phyloP scores from a whole-genome alignment of 352 stramenopile species.

The Albugo laibachii region DNA sequence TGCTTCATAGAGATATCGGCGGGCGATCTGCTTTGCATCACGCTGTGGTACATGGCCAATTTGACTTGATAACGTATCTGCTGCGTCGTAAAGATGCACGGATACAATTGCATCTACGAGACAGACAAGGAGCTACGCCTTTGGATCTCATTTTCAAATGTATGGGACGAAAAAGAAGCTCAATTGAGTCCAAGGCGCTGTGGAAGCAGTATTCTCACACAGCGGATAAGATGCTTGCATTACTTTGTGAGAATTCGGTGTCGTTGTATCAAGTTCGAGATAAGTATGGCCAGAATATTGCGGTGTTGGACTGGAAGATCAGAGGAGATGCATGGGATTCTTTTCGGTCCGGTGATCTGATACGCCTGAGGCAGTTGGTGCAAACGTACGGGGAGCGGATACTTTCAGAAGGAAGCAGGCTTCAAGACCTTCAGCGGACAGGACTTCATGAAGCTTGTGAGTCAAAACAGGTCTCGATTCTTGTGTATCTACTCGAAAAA shows the following conservation, averaged over 20 bases:
- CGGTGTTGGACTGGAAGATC: slow-evolving; percentile 14
- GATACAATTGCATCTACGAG: slow-evolving; percentile 17
- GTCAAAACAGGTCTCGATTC: slow-evolving; percentile 7
- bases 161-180: not conserved
- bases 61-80: slow-evolving; percentile 13
- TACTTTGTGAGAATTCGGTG: not conserved
- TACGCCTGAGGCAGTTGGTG: slow-evolving; percentile 17
- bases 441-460: slow-evolving; percentile 42
- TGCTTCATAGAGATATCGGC: not conserved
- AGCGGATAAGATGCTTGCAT: not conserved
- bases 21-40: slow-evolving; percentile 28
- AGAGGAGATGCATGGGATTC: slow-evolving; percentile 32
- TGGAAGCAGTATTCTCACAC: not conserved
- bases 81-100: slow-evolving; percentile 15
- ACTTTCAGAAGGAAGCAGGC: not conserved
- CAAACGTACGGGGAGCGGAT: slow-evolving; percentile 7
- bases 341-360: slow-evolving; percentile 16
- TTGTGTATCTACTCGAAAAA: slow-evolving; percentile 15
- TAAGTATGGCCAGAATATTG: not conserved
- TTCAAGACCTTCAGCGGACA: slow-evolving; percentile 15
- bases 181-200: not conserved
- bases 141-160: slow-evolving; percentile 3
- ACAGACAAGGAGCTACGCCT: slow-evolving; percentile 14
- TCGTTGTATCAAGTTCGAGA: not conserved
- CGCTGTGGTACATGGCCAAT: slow-evolving; percentile 19